Evolutionary conservation across 2,329 filamentous ascomycete genomes (phyloP).

Genomic region (Epichloe festucae): DNA sequence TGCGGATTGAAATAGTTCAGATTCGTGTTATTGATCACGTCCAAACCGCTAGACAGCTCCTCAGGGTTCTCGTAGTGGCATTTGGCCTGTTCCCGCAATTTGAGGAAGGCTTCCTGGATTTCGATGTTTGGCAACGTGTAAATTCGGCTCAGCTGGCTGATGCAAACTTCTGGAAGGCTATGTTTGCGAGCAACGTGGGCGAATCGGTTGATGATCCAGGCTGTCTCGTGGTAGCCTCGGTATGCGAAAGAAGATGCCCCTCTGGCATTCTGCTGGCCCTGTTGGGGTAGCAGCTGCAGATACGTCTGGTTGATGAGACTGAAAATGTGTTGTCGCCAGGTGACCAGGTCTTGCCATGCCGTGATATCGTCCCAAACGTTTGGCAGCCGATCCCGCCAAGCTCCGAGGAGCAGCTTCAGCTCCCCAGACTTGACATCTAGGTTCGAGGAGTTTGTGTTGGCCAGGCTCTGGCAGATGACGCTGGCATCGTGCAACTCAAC

Average conservation of each 20-base stretch:
- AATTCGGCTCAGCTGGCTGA: constrained; percentile 90
- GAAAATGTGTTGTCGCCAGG: constrained; percentile 98
- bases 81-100: constrained; percentile 95
- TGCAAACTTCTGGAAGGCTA: constrained; percentile 91
- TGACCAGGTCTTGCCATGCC: constrained; percentile 98
- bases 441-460: constrained; percentile 71
- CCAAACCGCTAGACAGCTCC: constrained; percentile 81
- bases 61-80: constrained; percentile 95
- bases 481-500: constrained; percentile 97
- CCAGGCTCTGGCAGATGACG: constrained; percentile 84
- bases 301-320: constrained; percentile 93
- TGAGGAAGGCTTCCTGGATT: constrained; percentile 97
- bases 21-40: constrained; percentile 99
- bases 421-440: constrained; percentile 91
- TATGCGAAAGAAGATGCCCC: constrained; percentile 86
- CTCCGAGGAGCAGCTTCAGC: constrained; percentile 81
- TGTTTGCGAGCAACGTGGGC: constrained; percentile 97
- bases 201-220: constrained; percentile 99
- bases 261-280: constrained; percentile 61
- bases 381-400: constrained; percentile 88
- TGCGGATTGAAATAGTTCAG: constrained; percentile 93
- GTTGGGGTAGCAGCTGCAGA: constrained; percentile 66
- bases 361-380: constrained; percentile 99
- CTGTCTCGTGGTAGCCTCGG: constrained; percentile 93
- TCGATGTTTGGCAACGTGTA: constrained; percentile 99